A percentile compares a stretch with the other conserved stretches of the same genome.
phyloP scores from a whole-genome alignment of 2,329 filamentous ascomycete genomes.

The Curvularia spicifera region DNA sequence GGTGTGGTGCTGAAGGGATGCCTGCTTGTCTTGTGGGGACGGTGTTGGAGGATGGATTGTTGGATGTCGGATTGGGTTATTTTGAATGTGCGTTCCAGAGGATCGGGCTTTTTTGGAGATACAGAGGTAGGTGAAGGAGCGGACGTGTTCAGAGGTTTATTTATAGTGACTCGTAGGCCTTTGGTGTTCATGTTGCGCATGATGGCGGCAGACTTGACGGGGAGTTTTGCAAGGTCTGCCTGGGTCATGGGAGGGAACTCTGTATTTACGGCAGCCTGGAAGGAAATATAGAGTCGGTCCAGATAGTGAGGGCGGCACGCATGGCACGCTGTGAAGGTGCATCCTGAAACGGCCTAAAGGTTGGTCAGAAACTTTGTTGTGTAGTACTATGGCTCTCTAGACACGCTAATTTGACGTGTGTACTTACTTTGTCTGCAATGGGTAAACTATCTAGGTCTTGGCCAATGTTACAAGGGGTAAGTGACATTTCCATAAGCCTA shows the following conservation, averaged over 20 bases:
- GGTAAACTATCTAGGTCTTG: conserved; percentile 26
- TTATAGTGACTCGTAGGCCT: conserved; percentile 7
- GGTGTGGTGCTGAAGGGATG: conserved; percentile 31
- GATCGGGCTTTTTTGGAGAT: conserved; percentile 24
- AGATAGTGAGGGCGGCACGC: conserved; percentile 58
- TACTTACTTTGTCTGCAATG: conserved; percentile 24
- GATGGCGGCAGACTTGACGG: conserved; percentile 44
- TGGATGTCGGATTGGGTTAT: conserved; percentile 43
- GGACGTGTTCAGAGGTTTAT: conserved; percentile 17
- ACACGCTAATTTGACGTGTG: neutral
- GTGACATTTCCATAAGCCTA: conserved; percentile 20
- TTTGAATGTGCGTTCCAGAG: conserved; percentile 39
- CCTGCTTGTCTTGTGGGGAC: conserved; percentile 36
- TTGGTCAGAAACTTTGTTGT: conserved; percentile 7
- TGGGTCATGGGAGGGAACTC: conserved; percentile 43
- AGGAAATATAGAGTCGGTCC: conserved; percentile 55
- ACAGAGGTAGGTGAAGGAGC: conserved; percentile 20
- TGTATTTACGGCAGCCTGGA: conserved; percentile 53
- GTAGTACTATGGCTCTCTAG: neutral
- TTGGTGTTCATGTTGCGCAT: conserved; percentile 44
- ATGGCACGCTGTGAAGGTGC: conserved; percentile 57
- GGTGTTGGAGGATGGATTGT: conserved; percentile 30
- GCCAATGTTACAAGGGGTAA: conserved; percentile 27
- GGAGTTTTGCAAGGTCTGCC: conserved; percentile 42
- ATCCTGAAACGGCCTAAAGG: conserved; percentile 30